phyloP scores from a whole-genome alignment of 371 early-diverging fungal species.

The Phascolomyces articulosus region DNA sequence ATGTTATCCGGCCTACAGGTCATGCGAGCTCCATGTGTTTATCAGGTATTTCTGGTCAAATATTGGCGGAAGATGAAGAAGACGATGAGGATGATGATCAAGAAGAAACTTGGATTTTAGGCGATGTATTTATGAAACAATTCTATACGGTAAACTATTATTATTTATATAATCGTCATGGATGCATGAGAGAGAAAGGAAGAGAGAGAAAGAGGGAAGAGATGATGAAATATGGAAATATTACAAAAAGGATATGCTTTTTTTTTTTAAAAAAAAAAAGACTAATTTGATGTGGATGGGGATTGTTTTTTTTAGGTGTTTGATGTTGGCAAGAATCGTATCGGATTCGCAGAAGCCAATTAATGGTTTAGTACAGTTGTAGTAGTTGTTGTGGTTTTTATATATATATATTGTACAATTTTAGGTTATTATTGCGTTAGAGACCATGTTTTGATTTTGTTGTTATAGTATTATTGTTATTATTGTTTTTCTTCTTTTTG shows the following conservation, averaged over 20 bases:
- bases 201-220: background rate
- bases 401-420: too few species aligned
- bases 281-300: background rate
- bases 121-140: conserved; percentile 76
- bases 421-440: conserved; percentile 2
- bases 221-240: background rate
- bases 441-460: background rate
- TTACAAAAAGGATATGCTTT: background rate
- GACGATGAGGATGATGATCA: conserved; percentile 7
- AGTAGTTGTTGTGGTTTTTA: too few species aligned
- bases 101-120: conserved; percentile 71
- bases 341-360: conserved; percentile 66
- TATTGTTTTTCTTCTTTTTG: conserved; percentile 6
- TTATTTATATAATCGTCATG: background rate
- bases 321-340: conserved; percentile 66
- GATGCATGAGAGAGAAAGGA: background rate
- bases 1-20: conserved; percentile 57
- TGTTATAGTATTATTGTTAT: background rate
- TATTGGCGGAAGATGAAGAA: conserved; percentile 20
- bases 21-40: conserved; percentile 55
- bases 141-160: conserved; percentile 67
- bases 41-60: conserved; percentile 65
- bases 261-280: too few species aligned
- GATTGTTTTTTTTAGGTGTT: conserved; percentile 39
- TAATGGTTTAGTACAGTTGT: too few species aligned